Evolutionary conservation across 371 early-diverging fungal genomes (phyloP).

Genomic region (Mucor saturninus): DNA sequence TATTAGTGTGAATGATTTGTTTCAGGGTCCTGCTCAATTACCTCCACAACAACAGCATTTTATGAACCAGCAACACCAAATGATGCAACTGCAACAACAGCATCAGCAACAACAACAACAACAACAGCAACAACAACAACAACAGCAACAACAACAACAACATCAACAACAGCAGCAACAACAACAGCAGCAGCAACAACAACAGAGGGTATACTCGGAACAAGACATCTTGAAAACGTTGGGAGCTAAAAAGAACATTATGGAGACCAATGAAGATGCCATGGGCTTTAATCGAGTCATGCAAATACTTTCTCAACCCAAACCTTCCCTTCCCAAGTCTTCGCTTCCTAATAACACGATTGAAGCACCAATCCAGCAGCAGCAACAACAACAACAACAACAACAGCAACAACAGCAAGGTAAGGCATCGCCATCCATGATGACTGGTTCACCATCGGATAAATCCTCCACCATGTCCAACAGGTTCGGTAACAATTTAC

Average conservation of each 20-base stretch:
- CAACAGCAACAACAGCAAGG: slow-evolving; percentile 5
- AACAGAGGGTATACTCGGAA: slow-evolving; percentile 55
- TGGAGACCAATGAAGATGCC: slow-evolving; percentile 46
- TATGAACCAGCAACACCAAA: slow-evolving; percentile 1
- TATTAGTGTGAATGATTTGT: slow-evolving; percentile 60
- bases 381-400: too few species aligned
- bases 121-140: slow-evolving; percentile 1
- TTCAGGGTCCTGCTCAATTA: slow-evolving; percentile 32
- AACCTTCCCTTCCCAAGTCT: slow-evolving; percentile 16
- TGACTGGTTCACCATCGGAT: slow-evolving; percentile 15
- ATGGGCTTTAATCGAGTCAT: slow-evolving; percentile 66
- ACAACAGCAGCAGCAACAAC: slow-evolving; percentile 1
- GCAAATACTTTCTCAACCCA: slow-evolving; percentile 64
- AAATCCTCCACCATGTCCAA: slow-evolving; percentile 21
- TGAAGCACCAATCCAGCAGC: too few species aligned
- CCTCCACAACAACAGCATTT: slow-evolving; percentile 6
- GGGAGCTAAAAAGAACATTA: slow-evolving; percentile 34
- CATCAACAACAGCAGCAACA: slow-evolving; percentile 6
- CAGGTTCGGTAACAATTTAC: slow-evolving; percentile 65
- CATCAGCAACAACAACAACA: not conserved
- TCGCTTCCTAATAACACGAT: too few species aligned
- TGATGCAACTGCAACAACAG: slow-evolving; percentile 2
- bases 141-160: not conserved
- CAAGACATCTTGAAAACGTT: slow-evolving; percentile 62
- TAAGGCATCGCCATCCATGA: slow-evolving; percentile 10